Conservation (phyloP, 1,284 basidiomycete species). For the Naganishia liquefaciens region DNA sequence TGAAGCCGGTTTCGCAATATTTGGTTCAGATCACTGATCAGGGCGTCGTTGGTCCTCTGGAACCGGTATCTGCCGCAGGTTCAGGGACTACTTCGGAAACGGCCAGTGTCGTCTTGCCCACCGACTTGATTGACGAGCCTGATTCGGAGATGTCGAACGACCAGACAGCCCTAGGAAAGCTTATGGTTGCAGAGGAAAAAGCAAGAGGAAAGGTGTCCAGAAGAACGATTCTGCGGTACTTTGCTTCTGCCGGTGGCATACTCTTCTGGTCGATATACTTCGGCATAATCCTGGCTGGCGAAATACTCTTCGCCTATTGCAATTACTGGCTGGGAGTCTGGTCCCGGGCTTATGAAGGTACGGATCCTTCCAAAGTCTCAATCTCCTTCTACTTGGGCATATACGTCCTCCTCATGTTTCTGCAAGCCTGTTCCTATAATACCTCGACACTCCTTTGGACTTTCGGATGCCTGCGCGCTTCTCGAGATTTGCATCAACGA, state of each 20-base stretch:
- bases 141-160: slow-evolving; percentile 27
- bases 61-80: slow-evolving; percentile 34
- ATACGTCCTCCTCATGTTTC: slow-evolving; percentile 55
- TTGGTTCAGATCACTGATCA: slow-evolving; percentile 64
- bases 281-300: slow-evolving; percentile 41
- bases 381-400: slow-evolving; percentile 56
- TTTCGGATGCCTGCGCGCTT: slow-evolving; percentile 59
- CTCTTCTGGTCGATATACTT: slow-evolving; percentile 54
- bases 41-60: slow-evolving; percentile 52
- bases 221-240: slow-evolving; percentile 23
- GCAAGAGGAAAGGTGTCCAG: slow-evolving; percentile 31
- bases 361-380: slow-evolving; percentile 45
- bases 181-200: slow-evolving; percentile 30
- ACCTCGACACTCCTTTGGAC: slow-evolving; percentile 53
- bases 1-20: slow-evolving; percentile 64
- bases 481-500: slow-evolving; percentile 60
- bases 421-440: slow-evolving; percentile 48
- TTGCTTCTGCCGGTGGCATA: slow-evolving; percentile 52
- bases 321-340: slow-evolving; percentile 65
- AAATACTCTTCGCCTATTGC: slow-evolving; percentile 54
- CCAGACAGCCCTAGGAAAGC: slow-evolving; percentile 17
- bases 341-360: slow-evolving; percentile 60
- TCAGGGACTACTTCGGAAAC: not conserved
- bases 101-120: slow-evolving; percentile 40
- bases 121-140: slow-evolving; percentile 40